phyloP scores from a whole-genome alignment of 1,284 basidiomycete genomes.

The Leccinum fallax region DNA sequence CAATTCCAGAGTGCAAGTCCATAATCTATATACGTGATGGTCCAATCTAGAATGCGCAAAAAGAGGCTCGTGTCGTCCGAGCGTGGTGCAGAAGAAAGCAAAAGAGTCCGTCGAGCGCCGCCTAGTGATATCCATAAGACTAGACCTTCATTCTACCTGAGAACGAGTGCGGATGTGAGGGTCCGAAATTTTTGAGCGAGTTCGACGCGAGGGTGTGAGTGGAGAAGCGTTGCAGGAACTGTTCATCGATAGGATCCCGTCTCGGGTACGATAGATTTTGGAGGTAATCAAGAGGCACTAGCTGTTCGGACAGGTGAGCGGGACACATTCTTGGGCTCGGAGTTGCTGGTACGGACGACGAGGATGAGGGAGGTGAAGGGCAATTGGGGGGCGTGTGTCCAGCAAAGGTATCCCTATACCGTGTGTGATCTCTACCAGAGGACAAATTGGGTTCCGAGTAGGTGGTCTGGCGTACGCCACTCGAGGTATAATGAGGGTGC shows the following conservation, averaged over 20 bases:
- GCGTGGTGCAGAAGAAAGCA: slow-evolving; percentile 7
- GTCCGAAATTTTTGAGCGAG: slow-evolving; percentile 21
- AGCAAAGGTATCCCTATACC: slow-evolving; percentile 22
- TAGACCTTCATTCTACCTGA: slow-evolving; percentile 33
- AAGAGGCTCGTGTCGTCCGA: slow-evolving; percentile 10
- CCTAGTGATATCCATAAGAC: neutral
- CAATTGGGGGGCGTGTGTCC: slow-evolving; percentile 16
- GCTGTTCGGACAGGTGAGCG: slow-evolving; percentile 37
- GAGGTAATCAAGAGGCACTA: slow-evolving; percentile 64
- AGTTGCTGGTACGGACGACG: slow-evolving; percentile 35
- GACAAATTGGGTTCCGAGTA: slow-evolving; percentile 37
- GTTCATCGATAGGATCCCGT: slow-evolving; percentile 61
- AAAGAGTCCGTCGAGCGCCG: slow-evolving; percentile 4
- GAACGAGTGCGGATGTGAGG: slow-evolving; percentile 28
- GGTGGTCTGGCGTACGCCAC: slow-evolving; percentile 32
- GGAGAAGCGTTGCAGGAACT: slow-evolving; percentile 55
- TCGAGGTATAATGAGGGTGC: slow-evolving; percentile 24
- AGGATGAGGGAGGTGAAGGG: slow-evolving; percentile 34
- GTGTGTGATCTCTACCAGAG: slow-evolving; percentile 20
- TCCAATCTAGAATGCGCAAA: slow-evolving; percentile 28
- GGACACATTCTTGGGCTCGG: slow-evolving; percentile 35
- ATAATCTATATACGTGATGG: slow-evolving; percentile 34
- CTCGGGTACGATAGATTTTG: slow-evolving; percentile 50
- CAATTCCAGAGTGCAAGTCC: slow-evolving; percentile 32
- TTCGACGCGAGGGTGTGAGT: slow-evolving; percentile 29